These are phyloP conservation scores for Mucor irregularis DNA, from an alignment of 371 early-diverging fungal genomes.

Conservation along the genomic window DNA sequence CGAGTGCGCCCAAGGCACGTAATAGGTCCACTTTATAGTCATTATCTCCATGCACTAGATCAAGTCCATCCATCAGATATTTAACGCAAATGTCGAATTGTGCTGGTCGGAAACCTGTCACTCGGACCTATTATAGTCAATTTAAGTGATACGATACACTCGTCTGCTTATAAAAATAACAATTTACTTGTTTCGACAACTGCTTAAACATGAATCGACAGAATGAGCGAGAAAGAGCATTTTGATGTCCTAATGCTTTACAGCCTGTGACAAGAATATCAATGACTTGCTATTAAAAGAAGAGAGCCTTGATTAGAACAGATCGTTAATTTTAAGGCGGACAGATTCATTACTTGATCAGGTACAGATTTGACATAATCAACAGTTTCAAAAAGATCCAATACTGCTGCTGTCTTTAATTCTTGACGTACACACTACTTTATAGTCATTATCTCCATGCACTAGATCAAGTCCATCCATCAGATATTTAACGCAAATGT, in stretches of 20 bases:
- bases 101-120: conserved; percentile 30
- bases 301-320: background rate
- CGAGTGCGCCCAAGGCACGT: conserved; percentile 46
- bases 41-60: conserved; percentile 9
- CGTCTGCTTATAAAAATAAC: background rate
- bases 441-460: background rate
- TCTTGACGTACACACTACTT: background rate
- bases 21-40: conserved; percentile 43
- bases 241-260: conserved; percentile 24
- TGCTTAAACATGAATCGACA: conserved; percentile 49
- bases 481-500: conserved; percentile 30
- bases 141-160: background rate
- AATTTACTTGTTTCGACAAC: conserved; percentile 47
- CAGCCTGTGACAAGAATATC: conserved; percentile 47
- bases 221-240: conserved; percentile 37
- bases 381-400: background rate
- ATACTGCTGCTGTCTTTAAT: background rate
- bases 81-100: conserved; percentile 36
- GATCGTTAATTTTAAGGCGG: background rate
- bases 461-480: conserved; percentile 11
- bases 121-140: conserved; percentile 28
- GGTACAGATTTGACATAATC: conserved; percentile 16
- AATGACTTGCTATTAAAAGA: conserved; percentile 35
- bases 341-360: conserved; percentile 17
- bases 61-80: conserved; percentile 38